Evolutionary conservation across 2,329 filamentous ascomycete species (phyloP), one percentile per base, ranked within the genome.

Genomic region (Clarireedia monteithiana): DNA sequence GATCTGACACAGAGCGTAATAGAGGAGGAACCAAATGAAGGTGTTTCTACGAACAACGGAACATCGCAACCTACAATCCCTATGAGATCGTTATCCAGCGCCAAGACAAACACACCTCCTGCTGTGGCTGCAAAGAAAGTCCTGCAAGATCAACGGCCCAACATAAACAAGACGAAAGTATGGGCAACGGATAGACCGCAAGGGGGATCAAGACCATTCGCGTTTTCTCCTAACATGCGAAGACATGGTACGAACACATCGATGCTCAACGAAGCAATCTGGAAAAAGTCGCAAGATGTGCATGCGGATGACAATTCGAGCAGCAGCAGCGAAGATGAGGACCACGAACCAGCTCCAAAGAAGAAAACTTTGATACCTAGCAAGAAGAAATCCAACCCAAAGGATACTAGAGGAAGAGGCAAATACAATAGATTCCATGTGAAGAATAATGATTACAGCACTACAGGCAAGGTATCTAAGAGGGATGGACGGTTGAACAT

Each of bases 401-500:
- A 34, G n/a, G 48, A 42, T 10, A 55, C 45, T 4, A 46, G 53
- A 24, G 46, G 38, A 12, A 54, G 48, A 55, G 60, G 61, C 3
- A 51, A 54, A 47, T 84, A 77, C 61, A 73, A 77, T 0, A 75
- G 74, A 2, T 85, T 89, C 68, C 74, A 74, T 40, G 74, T 89
- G 17, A 77, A 76, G 5, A 86, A 89, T 62, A 77, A 86, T 3
- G 73, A 85, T 50, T 87, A 84, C 69, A 76, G 74, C 20, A 87
- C 83, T 1, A 82, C 77, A 59, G 85, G 85, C 24, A 82, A 75
- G 59, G 78, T 89, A 1, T 83, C 79, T 2, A 86, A 82, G 68
- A 77, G 74, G 48, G 87, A 91, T 67, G 88, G 88, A 0, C 78
- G 88, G 23, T 70, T 91, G 49, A 83, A 82, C 59, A 88, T 91